Evolutionary conservation across 768 basidiomycete species (phyloP), one percentile per base, ranked within the genome.

Genomic region (Mycena polygramma): DNA sequence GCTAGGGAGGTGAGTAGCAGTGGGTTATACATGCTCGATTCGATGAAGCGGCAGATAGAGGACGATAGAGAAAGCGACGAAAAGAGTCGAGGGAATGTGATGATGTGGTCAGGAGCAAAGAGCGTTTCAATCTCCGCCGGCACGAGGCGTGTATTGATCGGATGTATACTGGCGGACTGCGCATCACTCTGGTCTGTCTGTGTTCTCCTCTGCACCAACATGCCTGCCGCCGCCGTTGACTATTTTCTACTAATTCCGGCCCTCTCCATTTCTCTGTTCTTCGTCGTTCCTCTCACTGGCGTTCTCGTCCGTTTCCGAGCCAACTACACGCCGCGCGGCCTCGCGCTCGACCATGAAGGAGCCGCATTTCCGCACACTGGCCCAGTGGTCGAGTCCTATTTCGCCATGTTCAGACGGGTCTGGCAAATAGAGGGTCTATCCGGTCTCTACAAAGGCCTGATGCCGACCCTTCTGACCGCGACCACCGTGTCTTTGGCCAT

Each of bases 301-400:
- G 84, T 91, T 15, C 83, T 94, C 13, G 90, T 95, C 10, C 87
- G 94, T 55, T 90, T 93, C 77, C 86, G 94, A 79, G 93, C 92
- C 37, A 94, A 95, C 77, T 95, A 93, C 83, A 94, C 93, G 76
- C 94, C 94, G 3, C 93, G 92, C 79, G 93, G 92, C 43, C 89
- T 96, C 48, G 92, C 91, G 61, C 85, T 95, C 48, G 94, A 95
- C 78, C 82, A 86, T 37, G 93, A 94, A 76, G 93, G 92, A 39
- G 90, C 86, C 55, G 91, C 62, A 11, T 46, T 63, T 2, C 61
- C 62, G 20, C 68, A 69, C 26, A 65, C 63, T 7, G 91, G 91
- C 7, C 94, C 94, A 67, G 86, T 93, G n/a, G 86, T 95, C 64
- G 88, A 87, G 19, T 89, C 91, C 5, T 94, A 91, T 81, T 87